Evolutionary conservation across 1,284 basidiomycete species (phyloP).

Genomic region (Ganoderma sinense): DNA sequence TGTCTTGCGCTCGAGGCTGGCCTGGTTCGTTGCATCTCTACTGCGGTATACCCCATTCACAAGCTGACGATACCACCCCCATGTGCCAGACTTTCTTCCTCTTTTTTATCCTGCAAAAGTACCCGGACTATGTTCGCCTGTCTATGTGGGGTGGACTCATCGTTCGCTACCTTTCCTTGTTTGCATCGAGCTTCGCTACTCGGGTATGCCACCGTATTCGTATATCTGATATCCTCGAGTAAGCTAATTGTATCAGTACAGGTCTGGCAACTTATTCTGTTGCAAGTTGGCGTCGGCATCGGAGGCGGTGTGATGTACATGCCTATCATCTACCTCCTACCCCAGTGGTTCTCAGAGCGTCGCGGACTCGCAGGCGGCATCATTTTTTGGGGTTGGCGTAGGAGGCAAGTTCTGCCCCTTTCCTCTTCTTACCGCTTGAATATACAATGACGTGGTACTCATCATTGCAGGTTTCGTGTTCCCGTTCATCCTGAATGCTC

Average conservation of each 20-base stretch:
- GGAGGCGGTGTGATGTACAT: constrained; percentile 34
- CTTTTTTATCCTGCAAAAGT: constrained; percentile 33
- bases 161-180: constrained; percentile 26
- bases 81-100: constrained; percentile 27
- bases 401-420: constrained; percentile 27
- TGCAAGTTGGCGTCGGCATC: constrained; percentile 36
- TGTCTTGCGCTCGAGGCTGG: constrained; percentile 19
- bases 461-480: constrained; percentile 29
- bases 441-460: not conserved
- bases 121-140: constrained; percentile 30
- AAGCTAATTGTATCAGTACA: not conserved
- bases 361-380: constrained; percentile 37
- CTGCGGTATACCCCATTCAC: not conserved
- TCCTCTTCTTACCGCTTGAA: not conserved
- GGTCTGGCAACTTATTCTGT: constrained; percentile 35
- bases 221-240: not conserved
- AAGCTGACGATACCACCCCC: not conserved
- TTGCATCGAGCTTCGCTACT: constrained; percentile 36
- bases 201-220: constrained; percentile 17
- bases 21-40: constrained; percentile 5
- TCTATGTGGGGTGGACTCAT: constrained; percentile 33
- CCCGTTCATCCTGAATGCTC: constrained; percentile 34
- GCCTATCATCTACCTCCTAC: constrained; percentile 33
- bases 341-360: constrained; percentile 33
- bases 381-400: constrained; percentile 38